Evolutionary conservation across 129 eudicot species (phyloP).

Genomic region (Smallanthus sonchifolius): DNA sequence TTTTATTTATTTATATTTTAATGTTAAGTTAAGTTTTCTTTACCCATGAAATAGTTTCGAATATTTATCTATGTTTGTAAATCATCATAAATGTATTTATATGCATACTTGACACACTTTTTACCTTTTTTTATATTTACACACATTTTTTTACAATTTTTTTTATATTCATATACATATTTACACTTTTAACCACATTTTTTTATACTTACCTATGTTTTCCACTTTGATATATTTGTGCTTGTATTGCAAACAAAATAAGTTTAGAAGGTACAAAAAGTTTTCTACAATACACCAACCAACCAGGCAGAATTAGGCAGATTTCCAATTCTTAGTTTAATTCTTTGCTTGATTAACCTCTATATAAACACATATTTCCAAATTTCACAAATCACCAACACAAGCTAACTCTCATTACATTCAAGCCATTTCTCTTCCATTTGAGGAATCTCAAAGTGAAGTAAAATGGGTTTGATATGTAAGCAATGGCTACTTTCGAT

Average conservation of each 20-base stretch:
- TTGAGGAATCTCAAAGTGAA: not conserved
- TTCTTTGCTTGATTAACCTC: slow-evolving; percentile 3
- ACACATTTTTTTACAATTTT: too few relatives aligned
- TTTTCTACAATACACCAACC: slow-evolving; percentile 25
- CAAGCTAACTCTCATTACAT: slow-evolving; percentile 10
- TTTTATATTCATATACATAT: too few relatives aligned
- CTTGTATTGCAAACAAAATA: not conserved
- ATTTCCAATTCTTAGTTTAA: slow-evolving; percentile 10
- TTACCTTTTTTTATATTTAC: too few relatives aligned
- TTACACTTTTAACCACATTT: too few relatives aligned
- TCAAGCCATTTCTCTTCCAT: not conserved
- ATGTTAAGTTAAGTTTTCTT: too few relatives aligned
- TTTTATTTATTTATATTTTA: too few relatives aligned
- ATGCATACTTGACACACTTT: too few relatives aligned
- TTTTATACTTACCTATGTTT: too few relatives aligned
- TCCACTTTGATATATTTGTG: not conserved
- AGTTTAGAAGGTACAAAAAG: not conserved
- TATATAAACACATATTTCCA: slow-evolving; percentile 27
- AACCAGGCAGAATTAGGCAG: slow-evolving; percentile 23
- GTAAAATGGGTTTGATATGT: slow-evolving; percentile 15
- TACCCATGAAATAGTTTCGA: too few relatives aligned
- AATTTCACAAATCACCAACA: slow-evolving; percentile 16
- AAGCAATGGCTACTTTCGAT: not conserved
- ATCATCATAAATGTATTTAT: too few relatives aligned
- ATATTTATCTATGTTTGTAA: too few relatives aligned